Evolutionary conservation across 2,329 filamentous ascomycete species (phyloP).

Genomic region (Calonectria pseudoreteaudii): DNA sequence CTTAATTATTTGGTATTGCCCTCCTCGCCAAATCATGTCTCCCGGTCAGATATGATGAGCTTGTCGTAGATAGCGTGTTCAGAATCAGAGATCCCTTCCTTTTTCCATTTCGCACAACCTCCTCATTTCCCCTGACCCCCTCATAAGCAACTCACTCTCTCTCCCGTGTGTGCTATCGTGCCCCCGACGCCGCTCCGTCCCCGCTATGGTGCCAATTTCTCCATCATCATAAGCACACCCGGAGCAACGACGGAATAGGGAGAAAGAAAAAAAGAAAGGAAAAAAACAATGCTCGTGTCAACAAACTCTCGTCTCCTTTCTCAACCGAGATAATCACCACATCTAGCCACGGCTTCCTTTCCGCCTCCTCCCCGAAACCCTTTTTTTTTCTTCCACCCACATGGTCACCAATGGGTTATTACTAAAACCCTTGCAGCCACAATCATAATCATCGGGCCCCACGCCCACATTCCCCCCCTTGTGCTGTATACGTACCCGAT

Average conservation of each 20-base stretch:
- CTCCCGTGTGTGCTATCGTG: background rate
- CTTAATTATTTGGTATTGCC: background rate
- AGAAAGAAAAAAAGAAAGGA: background rate
- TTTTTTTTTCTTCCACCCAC: conserved; percentile 14
- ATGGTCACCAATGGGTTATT: conserved; percentile 14
- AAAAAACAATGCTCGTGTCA: background rate
- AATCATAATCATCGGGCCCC: conserved; percentile 6
- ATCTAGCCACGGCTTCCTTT: conserved; percentile 3
- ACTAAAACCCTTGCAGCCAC: conserved; percentile 24
- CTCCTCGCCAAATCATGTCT: background rate
- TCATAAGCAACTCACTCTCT: background rate
- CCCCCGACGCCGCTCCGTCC: background rate
- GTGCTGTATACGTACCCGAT: conserved; percentile 33
- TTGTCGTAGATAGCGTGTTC: background rate
- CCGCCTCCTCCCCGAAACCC: conserved; percentile 19
- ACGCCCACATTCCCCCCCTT: conserved; percentile 18
- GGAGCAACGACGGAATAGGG: background rate
- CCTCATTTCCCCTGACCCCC: conserved; percentile 6
- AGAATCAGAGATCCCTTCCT: conserved; percentile 12
- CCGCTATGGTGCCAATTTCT: background rate
- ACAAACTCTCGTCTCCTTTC: conserved; percentile 12
- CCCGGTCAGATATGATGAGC: background rate
- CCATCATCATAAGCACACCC: background rate
- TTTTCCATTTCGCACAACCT: conserved; percentile 4
- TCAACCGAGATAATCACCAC: conserved; percentile 17